phyloP scores from a whole-genome alignment of 2,329 filamentous ascomycete genomes.

The Huntiella omanensis region DNA sequence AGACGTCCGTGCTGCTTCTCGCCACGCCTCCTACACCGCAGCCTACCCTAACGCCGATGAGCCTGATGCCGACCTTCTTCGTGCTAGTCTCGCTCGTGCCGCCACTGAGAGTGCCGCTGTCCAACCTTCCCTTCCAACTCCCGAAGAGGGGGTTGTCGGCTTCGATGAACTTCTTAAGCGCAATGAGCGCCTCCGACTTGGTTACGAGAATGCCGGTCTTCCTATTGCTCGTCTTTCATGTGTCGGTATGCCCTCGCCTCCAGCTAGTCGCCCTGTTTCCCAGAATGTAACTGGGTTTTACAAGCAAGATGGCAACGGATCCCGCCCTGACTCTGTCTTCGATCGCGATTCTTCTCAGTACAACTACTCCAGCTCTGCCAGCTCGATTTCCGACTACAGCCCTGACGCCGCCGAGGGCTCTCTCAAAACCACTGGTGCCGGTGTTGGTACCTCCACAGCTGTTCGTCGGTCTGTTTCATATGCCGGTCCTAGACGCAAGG shows the following conservation, averaged over 20 bases:
- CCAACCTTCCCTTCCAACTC: constrained; percentile 8
- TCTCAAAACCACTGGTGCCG: not conserved
- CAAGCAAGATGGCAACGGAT: not conserved
- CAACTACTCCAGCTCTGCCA: constrained; percentile 3
- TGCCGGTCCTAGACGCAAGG: not conserved
- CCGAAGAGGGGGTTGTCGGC: constrained; percentile 9
- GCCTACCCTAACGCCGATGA: not conserved
- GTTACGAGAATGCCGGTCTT: constrained; percentile 8
- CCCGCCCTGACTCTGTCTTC: not conserved
- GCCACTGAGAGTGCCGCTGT: constrained; percentile 6
- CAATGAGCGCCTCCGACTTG: constrained; percentile 6
- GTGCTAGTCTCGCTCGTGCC: constrained; percentile 8
- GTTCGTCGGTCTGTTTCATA: constrained; percentile 3
- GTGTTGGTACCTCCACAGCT: not conserved
- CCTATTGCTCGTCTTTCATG: constrained; percentile 10
- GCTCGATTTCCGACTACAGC: constrained; percentile 1
- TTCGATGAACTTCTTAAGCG: constrained; percentile 9
- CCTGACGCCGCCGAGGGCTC: not conserved
- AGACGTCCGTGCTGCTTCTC: constrained; percentile 2
- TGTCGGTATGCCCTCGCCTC: constrained; percentile 8
- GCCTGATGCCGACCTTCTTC: constrained; percentile 7
- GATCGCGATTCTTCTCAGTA: constrained; percentile 3
- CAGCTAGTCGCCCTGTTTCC: constrained; percentile 5
- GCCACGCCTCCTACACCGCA: constrained; percentile 5
- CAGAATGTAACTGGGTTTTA: constrained; percentile 3